These are phyloP conservation scores for Trametes sanguinea DNA, from an alignment of 768 basidiomycete species.

Conservation along the genomic window DNA sequence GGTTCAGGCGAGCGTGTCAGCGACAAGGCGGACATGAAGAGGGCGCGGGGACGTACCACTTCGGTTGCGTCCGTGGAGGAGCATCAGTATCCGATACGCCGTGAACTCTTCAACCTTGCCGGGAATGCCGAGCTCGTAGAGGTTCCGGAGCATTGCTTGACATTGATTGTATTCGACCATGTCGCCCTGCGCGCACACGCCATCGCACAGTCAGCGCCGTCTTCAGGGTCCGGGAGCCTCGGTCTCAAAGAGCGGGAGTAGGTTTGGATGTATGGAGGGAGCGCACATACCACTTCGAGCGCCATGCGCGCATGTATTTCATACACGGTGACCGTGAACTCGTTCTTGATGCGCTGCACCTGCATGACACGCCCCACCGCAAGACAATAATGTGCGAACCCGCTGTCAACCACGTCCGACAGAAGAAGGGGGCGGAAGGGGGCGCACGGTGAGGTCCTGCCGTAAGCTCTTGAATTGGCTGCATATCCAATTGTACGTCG, in stretches of 20 bases:
- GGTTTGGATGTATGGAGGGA: conserved; percentile 1
- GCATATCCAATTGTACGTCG: conserved; percentile 87
- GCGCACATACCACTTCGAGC: conserved; percentile 72
- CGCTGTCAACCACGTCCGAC: conserved; percentile 17
- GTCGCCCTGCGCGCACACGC: conserved; percentile 64
- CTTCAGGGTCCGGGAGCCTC: too few species aligned
- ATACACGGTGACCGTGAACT: conserved; percentile 96
- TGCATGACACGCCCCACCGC: conserved; percentile 34
- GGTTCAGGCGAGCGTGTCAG: neutral
- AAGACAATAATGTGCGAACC: conserved; percentile 22
- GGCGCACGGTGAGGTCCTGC: conserved; percentile 93
- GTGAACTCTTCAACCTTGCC: conserved; percentile 96
- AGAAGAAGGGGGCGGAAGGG: conserved; percentile 7
- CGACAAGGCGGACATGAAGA: neutral
- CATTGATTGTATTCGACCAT: conserved; percentile 99
- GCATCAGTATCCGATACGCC: conserved; percentile 95
- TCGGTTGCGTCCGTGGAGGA: conserved; percentile 90
- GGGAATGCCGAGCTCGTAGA: conserved; percentile 92
- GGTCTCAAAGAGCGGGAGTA: neutral
- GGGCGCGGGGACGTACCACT: conserved; percentile 66
- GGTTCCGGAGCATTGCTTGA: conserved; percentile 82
- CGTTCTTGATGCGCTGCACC: conserved; percentile 99
- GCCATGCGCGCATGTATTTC: conserved; percentile 99
- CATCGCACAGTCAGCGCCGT: neutral
- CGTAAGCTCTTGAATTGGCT: conserved; percentile 98